Percentiles rank a stretch among this genome's conserved stretches.
Conservation (phyloP, 1,139 yeast genomes). For the Geotrichum siamense region DNA sequence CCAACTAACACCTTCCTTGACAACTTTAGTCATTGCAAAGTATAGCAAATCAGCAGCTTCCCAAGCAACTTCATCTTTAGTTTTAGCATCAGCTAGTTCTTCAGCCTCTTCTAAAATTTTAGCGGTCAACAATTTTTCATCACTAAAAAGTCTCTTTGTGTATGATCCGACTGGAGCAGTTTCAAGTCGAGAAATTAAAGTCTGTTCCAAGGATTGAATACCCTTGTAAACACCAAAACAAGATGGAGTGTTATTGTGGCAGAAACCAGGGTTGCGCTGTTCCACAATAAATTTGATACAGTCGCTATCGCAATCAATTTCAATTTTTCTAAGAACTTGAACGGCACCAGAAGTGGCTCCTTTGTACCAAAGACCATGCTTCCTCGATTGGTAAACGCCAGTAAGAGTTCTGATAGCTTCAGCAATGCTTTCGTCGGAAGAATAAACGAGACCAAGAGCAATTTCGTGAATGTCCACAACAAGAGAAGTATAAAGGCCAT, state of each 20-base stretch:
- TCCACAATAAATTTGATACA: conserved; percentile 79
- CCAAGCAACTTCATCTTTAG: conserved; percentile 78
- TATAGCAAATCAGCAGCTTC: conserved; percentile 94
- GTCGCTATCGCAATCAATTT: conserved; percentile 87
- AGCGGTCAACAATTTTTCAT: conserved; percentile 65
- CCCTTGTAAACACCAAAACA: conserved; percentile 65
- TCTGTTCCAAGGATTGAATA: conserved; percentile 55
- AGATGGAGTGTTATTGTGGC: conserved; percentile 74
- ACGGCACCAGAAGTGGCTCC: conserved; percentile 96
- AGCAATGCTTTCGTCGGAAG: conserved; percentile 70
- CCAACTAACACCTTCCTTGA: conserved; percentile 70
- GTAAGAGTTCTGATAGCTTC: conserved; percentile 75
- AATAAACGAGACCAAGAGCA: conserved; percentile 85
- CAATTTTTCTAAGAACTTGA: conserved; percentile 59
- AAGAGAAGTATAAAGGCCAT: conserved; percentile 77
- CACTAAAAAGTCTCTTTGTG: conserved; percentile 79
- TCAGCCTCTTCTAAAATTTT: conserved; percentile 95
- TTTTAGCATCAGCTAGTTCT: conserved; percentile 77
- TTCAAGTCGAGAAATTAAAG: conserved; percentile 43
- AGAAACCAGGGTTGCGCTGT: conserved; percentile 80
- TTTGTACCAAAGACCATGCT: conserved; percentile 87
- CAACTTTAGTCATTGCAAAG: conserved; percentile 83
- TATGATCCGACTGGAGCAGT: conserved; percentile 88
- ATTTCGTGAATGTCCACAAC: conserved; percentile 62
- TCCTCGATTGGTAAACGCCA: conserved; percentile 92